A percentile compares a stretch with the other conserved stretches of the same genome.
phyloP scores from a whole-genome alignment of 352 stramenopile genomes.

The Halophytophthora polymorphica region DNA sequence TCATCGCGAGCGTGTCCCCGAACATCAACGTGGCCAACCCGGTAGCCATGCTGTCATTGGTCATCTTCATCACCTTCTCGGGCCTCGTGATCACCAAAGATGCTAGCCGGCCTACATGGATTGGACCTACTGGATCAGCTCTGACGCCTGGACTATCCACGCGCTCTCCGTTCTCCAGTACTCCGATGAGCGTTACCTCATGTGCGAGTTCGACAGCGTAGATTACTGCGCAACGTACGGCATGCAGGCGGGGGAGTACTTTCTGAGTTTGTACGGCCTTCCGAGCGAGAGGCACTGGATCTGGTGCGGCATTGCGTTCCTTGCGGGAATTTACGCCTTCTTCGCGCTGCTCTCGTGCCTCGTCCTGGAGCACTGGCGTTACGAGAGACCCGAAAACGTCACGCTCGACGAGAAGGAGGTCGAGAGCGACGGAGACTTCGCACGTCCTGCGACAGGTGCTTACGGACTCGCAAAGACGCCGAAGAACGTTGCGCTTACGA shows the following conservation, averaged over 20 bases:
- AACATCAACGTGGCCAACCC: slow-evolving; percentile 31
- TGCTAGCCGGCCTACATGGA: slow-evolving; percentile 34
- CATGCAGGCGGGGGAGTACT: slow-evolving; percentile 33
- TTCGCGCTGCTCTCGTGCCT: slow-evolving; percentile 29
- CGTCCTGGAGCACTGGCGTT: slow-evolving; percentile 25
- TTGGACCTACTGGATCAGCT: slow-evolving; percentile 53
- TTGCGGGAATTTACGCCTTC: slow-evolving; percentile 24
- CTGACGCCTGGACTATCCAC: slow-evolving; percentile 34
- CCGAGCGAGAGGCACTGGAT: slow-evolving; percentile 25
- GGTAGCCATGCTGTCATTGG: slow-evolving; percentile 26
- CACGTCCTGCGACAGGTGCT: too few species aligned
- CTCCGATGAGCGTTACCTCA: slow-evolving; percentile 16
- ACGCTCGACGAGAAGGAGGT: slow-evolving; percentile 8
- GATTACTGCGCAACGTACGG: slow-evolving; percentile 24
- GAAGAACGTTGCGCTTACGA: too few species aligned
- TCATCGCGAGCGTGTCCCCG: slow-evolving; percentile 24
- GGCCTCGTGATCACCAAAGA: slow-evolving; percentile 33
- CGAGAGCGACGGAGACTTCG: too few species aligned
- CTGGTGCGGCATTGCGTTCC: slow-evolving; percentile 18
- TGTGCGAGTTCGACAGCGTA: slow-evolving; percentile 17
- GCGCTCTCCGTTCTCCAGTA: slow-evolving; percentile 29
- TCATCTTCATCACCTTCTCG: slow-evolving; percentile 41
- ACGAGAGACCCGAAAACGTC: slow-evolving; percentile 23
- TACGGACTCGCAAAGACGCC: too few species aligned
- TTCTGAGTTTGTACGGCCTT: slow-evolving; percentile 25